phyloP scores from a whole-genome alignment of 768 basidiomycete species.

The Omphalotus guepiniiformis region DNA sequence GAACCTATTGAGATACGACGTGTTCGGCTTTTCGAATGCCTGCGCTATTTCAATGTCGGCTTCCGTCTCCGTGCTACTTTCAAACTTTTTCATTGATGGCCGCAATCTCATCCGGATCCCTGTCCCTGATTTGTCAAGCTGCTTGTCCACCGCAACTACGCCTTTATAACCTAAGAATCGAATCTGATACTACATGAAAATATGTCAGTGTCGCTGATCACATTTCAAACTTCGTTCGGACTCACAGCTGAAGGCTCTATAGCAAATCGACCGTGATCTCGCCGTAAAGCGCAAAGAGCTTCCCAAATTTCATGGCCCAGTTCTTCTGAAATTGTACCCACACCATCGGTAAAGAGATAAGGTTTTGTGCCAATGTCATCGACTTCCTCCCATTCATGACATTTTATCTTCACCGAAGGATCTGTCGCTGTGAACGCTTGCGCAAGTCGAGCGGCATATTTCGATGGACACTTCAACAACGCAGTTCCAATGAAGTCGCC shows the following conservation, averaged over 20 bases:
- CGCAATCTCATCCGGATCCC: constrained; percentile 69
- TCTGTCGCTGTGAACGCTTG: constrained; percentile 85
- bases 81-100: constrained; percentile 74
- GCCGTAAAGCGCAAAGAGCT: constrained; percentile 42
- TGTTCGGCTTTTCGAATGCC: constrained; percentile 55
- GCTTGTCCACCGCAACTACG: constrained; percentile 63
- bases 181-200: constrained; percentile 59
- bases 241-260: constrained; percentile 61
- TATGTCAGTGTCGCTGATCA: constrained; percentile 3
- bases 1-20: constrained; percentile 71
- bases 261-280: constrained; percentile 25
- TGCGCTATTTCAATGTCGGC: constrained; percentile 74
- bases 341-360: constrained; percentile 69
- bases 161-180: constrained; percentile 85
- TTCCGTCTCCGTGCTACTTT: constrained; percentile 38
- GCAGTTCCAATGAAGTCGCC: constrained; percentile 54
- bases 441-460: constrained; percentile 77
- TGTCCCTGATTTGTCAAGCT: constrained; percentile 36
- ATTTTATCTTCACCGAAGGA: constrained; percentile 54
- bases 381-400: constrained; percentile 60
- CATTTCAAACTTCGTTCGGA: too few species aligned
- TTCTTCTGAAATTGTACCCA: constrained; percentile 68
- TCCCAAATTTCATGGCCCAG: constrained; percentile 60
- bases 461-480: constrained; percentile 58
- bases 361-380: constrained; percentile 46